A percentile compares a stretch with the other conserved stretches of the same genome.
Conservation (phyloP, 1,284 basidiomycete species). For the Phylloporus sp. region DNA sequence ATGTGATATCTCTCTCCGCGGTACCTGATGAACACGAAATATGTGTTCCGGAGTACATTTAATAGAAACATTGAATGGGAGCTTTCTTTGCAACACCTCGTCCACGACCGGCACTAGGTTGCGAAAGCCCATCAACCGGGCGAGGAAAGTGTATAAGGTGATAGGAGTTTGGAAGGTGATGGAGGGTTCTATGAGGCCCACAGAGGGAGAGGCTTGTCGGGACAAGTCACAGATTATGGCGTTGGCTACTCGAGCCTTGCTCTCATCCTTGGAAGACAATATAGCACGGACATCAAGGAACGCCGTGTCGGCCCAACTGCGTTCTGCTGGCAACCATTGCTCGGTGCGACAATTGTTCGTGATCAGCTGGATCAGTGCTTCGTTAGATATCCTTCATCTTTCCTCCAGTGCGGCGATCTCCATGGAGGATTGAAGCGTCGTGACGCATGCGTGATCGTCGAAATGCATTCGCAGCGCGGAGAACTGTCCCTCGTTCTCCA, state of each 20-base stretch:
- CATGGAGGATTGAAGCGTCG: conserved; percentile 23
- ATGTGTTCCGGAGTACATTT: conserved; percentile 25
- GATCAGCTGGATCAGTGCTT: conserved; percentile 22
- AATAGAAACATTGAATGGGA: conserved; percentile 25
- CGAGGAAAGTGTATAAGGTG: conserved; percentile 7
- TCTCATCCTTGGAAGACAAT: conserved; percentile 18
- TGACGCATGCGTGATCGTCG: conserved; percentile 32
- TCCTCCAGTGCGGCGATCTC: conserved; percentile 19
- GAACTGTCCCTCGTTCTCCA: conserved; percentile 29
- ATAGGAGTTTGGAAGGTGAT: conserved; percentile 23
- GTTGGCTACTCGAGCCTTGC: conserved; percentile 12
- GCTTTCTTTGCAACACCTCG: conserved; percentile 6
- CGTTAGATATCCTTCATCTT: conserved; percentile 25
- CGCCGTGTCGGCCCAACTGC: conserved; percentile 23
- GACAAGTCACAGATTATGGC: conserved; percentile 32
- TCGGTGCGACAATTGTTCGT: conserved; percentile 20
- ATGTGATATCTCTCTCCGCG: neutral
- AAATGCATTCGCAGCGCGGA: conserved; percentile 27
- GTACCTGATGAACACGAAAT: too few species aligned
- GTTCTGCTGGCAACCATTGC: conserved; percentile 24
- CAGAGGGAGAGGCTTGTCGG: neutral
- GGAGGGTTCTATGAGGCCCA: conserved; percentile 11
- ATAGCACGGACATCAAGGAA: conserved; percentile 25
- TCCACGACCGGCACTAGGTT: conserved; percentile 17
- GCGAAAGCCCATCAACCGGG: conserved; percentile 8